phyloP scores from a whole-genome alignment of 805 yeast genomes.

The Yarrowia keelungensis region DNA sequence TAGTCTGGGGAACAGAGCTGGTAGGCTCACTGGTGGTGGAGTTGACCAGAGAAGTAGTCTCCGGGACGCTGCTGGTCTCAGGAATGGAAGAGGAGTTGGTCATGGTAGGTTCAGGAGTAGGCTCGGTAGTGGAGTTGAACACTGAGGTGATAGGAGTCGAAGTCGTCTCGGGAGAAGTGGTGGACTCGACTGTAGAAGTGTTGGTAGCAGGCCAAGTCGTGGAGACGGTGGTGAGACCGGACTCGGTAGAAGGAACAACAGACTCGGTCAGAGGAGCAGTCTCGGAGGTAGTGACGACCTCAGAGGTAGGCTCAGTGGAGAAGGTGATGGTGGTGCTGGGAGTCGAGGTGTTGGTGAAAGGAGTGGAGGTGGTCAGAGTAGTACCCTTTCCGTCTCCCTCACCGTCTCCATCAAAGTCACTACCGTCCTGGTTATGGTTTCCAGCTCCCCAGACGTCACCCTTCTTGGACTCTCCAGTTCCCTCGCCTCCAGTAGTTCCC shows the following conservation, averaged over 20 bases:
- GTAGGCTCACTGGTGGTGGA: not conserved
- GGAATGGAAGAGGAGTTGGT: not conserved
- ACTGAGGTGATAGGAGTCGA: not conserved
- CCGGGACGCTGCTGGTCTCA: not conserved
- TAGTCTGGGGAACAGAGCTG: not conserved
- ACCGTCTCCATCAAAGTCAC: slow-evolving; percentile 22
- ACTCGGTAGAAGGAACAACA: slow-evolving; percentile 8
- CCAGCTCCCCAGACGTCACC: slow-evolving; percentile 5
- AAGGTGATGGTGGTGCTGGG: not conserved
- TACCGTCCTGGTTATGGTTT: slow-evolving; percentile 10
- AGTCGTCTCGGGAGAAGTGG: not conserved
- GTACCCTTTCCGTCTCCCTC: slow-evolving; percentile 15
- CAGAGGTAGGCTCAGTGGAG: slow-evolving; percentile 8
- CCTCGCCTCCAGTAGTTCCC: not conserved
- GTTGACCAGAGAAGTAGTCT: not conserved
- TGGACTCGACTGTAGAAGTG: not conserved
- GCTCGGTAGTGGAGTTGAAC: slow-evolving; percentile 5
- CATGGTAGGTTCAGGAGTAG: slow-evolving; percentile 1
- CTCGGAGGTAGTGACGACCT: not conserved
- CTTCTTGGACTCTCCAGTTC: not conserved
- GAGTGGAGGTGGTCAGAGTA: not conserved
- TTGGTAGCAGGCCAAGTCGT: not conserved
- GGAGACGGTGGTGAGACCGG: slow-evolving; percentile 5
- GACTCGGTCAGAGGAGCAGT: not conserved
- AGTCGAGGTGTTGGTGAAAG: slow-evolving; percentile 6